A percentile compares a stretch with the other conserved stretches of the same genome.
Conservation (phyloP, 257 asterid species). For the Solanum virginianum region DNA sequence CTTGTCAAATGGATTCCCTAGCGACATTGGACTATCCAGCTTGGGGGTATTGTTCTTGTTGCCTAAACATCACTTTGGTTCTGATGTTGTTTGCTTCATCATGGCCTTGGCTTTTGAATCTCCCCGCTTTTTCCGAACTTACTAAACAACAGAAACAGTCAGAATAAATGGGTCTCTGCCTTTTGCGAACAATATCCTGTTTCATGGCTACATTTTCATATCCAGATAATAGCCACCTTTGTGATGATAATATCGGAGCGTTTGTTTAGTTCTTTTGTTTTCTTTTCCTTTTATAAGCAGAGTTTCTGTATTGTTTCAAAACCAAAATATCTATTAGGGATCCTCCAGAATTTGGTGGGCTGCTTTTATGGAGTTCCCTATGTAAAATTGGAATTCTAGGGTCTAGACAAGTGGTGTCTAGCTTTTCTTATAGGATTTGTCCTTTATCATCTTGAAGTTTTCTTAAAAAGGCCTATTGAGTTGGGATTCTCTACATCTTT, state of each 20-base stretch:
- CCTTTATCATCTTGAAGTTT: neutral
- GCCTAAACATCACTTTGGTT: neutral
- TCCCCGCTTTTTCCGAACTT: neutral
- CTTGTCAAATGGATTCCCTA: conserved; percentile 47
- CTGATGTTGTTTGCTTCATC: neutral
- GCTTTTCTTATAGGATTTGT: neutral
- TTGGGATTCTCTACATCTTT: neutral
- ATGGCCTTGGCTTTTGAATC: neutral
- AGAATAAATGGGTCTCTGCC: neutral
- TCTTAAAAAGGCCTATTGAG: neutral
- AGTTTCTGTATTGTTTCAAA: neutral
- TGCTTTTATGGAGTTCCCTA: neutral
- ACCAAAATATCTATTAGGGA: neutral
- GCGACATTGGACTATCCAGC: conserved; percentile 43
- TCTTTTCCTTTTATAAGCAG: neutral
- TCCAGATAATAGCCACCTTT: neutral
- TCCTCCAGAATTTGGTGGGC: neutral
- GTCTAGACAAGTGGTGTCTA: neutral
- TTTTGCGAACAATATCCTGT: neutral
- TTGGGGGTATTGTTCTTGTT: conserved; percentile 25
- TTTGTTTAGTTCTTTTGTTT: neutral
- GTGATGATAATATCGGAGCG: neutral
- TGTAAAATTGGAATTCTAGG: neutral
- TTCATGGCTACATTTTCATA: neutral
- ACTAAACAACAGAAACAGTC: neutral